These are phyloP conservation scores for Fusarium torulosum DNA, from an alignment of 2,329 filamentous ascomycete genomes.

Conservation along the genomic window DNA sequence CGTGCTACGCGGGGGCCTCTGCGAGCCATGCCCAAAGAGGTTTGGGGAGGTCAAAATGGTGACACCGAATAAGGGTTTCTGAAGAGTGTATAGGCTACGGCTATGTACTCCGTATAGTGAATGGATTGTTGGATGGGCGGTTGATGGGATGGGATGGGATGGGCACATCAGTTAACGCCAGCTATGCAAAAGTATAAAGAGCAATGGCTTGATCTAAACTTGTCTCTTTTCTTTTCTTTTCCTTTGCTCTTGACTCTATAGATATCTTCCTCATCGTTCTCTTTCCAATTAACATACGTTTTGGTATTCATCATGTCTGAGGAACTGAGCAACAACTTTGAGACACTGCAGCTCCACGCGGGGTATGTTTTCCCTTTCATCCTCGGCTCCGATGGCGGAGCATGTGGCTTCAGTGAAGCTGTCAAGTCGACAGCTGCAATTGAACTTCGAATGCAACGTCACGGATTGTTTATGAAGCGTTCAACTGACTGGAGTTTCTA, in stretches of 20 bases:
- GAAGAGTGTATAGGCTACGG: not conserved
- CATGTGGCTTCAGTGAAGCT: not conserved
- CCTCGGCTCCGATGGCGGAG: constrained; percentile 33
- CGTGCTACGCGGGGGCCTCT: constrained; percentile 39
- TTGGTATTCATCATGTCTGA: constrained; percentile 49
- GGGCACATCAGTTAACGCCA: not conserved
- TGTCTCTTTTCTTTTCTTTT: constrained; percentile 4
- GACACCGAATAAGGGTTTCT: not conserved
- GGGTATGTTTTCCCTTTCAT: constrained; percentile 66
- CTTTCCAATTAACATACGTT: not conserved
- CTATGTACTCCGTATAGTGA: too few species aligned
- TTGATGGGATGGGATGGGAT: not conserved
- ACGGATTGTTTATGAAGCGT: not conserved
- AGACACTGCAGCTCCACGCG: constrained; percentile 88
- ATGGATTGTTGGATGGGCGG: too few species aligned
- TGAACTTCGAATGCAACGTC: not conserved
- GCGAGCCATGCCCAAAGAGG: constrained; percentile 37
- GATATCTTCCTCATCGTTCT: not conserved
- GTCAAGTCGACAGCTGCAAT: constrained; percentile 4
- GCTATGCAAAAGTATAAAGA: constrained; percentile 45
- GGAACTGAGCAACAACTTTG: constrained; percentile 74
- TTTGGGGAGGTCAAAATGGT: constrained; percentile 15
- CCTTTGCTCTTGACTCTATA: constrained; percentile 7
- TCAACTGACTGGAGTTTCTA: constrained; percentile 21
- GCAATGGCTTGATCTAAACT: constrained; percentile 25